Percentiles rank a stretch among this genome's conserved stretches.
Conservation (phyloP, 2,329 filamentous ascomycete genomes). For the Colletotrichum eleusines region DNA sequence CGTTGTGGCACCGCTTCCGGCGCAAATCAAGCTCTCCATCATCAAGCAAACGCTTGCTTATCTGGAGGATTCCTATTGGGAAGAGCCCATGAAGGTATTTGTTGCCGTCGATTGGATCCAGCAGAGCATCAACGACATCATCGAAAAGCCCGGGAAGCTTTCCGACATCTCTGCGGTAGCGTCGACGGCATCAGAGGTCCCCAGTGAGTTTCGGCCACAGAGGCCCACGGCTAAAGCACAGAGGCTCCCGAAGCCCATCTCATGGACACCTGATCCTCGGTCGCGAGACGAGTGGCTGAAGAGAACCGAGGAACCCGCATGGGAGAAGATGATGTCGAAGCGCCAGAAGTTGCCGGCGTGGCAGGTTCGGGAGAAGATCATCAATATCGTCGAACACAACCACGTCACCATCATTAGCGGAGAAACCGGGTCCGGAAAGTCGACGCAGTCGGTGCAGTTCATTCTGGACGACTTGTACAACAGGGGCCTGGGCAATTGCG, state of each 20-base stretch:
- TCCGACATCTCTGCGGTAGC: constrained; percentile 86
- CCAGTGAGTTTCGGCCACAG: constrained; percentile 45
- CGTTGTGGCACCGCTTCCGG: constrained; percentile 79
- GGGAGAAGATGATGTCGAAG: constrained; percentile 80
- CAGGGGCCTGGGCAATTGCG: constrained; percentile 77
- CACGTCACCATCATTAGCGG: constrained; percentile 97
- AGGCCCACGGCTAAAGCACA: constrained; percentile 48
- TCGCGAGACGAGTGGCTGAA: constrained; percentile 77
- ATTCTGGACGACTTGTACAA: constrained; percentile 91
- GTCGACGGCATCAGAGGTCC: constrained; percentile 72
- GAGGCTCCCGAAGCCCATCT: constrained; percentile 69
- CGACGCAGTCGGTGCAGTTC: constrained; percentile 96
- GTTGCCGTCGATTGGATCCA: constrained; percentile 93
- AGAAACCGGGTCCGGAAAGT: constrained; percentile 97
- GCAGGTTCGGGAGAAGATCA: constrained; percentile 82
- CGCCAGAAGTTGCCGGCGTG: constrained; percentile 87
- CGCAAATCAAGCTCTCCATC: constrained; percentile 93
- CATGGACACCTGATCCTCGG: constrained; percentile 70
- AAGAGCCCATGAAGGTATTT: constrained; percentile 91
- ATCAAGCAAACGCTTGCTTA: constrained; percentile 81
- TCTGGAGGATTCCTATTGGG: constrained; percentile 76
- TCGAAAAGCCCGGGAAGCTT: constrained; percentile 85
- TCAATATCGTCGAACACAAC: constrained; percentile 78
- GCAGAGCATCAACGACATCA: constrained; percentile 82
- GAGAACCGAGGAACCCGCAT: constrained; percentile 72